These are phyloP conservation scores for Chlorella sp. DNA, from an alignment of 139 green algal genomes.

Conservation along the genomic window DNA sequence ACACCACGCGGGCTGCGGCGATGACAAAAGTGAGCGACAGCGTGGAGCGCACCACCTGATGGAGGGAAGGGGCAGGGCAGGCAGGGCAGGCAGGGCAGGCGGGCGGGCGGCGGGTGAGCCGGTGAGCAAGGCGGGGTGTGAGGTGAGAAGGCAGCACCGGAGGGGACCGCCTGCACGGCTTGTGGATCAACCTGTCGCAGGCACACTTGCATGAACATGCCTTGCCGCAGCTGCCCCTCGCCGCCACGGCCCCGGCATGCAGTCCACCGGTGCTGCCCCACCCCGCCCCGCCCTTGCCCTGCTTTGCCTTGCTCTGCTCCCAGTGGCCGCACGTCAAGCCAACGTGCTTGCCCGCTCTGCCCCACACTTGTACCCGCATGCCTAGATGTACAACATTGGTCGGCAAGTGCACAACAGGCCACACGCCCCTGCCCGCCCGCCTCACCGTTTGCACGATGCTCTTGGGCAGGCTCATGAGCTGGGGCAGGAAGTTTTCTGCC, in stretches of 20 bases:
- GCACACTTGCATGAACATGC: too few species aligned
- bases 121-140: too few species aligned
- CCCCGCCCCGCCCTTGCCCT: too few species aligned
- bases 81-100: slow-evolving; percentile 33
- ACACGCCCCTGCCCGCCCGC: background rate
- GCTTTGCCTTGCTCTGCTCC: too few species aligned
- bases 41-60: slow-evolving; percentile 77
- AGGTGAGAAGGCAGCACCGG: background rate
- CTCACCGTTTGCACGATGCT: slow-evolving; percentile 59
- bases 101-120: too few species aligned
- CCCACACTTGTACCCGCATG: too few species aligned
- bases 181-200: too few species aligned
- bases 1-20: slow-evolving; percentile 77
- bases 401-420: too few species aligned
- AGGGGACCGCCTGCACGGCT: too few species aligned
- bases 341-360: too few species aligned
- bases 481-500: slow-evolving; percentile 86
- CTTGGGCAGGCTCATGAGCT: slow-evolving; percentile 84
- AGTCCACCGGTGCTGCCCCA: background rate
- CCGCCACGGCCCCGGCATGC: background rate
- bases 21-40: slow-evolving; percentile 89
- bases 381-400: too few species aligned
- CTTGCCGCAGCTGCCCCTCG: background rate
- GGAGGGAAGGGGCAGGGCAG: background rate
- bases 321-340: too few species aligned